Conservation (phyloP, 345 rosid species). For the Corymbia maculata region DNA sequence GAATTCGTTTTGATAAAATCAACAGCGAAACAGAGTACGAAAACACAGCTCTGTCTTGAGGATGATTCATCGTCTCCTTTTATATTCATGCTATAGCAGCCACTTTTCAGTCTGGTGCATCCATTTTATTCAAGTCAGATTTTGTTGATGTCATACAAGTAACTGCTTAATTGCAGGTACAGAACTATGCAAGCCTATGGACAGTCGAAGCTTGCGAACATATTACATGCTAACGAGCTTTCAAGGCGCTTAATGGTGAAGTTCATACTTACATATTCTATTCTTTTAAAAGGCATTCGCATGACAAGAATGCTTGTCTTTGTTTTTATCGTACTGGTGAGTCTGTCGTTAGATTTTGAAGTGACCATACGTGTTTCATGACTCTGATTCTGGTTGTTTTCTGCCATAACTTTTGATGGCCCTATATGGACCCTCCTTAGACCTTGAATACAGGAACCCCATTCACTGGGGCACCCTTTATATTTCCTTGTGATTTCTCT, state of each 20-base stretch:
- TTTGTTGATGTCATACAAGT: not conserved
- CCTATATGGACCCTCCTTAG: not conserved
- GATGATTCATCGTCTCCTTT: not conserved
- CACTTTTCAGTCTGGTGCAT: not conserved
- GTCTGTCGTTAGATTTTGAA: not conserved
- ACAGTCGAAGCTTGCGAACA: constrained; percentile 36
- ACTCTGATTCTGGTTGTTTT: not conserved
- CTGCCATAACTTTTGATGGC: not conserved
- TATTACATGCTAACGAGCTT: constrained; percentile 30
- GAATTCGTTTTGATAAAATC: constrained; percentile 30
- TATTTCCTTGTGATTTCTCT: not conserved
- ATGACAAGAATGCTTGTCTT: not conserved
- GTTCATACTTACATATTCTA: not conserved
- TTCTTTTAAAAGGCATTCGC: not conserved
- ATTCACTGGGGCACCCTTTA: not conserved
- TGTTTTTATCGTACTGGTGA: not conserved
- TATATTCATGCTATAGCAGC: not conserved
- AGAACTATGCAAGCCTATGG: constrained; percentile 36
- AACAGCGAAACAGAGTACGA: constrained; percentile 29
- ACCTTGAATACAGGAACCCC: not conserved
- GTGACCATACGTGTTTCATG: not conserved
- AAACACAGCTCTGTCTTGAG: not conserved
- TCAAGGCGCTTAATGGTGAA: constrained; percentile 29
- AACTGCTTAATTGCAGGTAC: constrained; percentile 21
- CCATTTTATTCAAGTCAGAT: not conserved